Base-by-base conservation (phyloP, 2,329 filamentous ascomycete species). In the Cryphonectria japonica region DNA sequence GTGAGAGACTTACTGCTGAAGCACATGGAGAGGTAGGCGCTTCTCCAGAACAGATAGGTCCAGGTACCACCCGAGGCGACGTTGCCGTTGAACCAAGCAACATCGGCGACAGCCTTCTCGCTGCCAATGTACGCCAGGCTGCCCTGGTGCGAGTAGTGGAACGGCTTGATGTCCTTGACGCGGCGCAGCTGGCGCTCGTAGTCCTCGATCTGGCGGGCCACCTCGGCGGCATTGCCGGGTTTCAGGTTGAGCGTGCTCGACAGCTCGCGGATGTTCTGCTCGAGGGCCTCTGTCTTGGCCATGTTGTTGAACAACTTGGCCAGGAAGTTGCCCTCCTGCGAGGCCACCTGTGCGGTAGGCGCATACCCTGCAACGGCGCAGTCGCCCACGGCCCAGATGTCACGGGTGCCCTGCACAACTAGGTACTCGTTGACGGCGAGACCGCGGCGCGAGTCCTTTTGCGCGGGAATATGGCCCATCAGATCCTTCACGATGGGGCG, bases 21-120 rank as follows among this genome's bases (percentile, higher is more conserved):
- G 89, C 95, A 98, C 96, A 99, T 99, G 87, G 94, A 98, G 82
- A 99, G 86, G 83, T 99, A 99, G 69, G 95, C 96, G 80, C 93
- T 97, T 81, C 95, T 89, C 96, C 96, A 99, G 90, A 99, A 99
- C 76, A 98, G 89, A 85, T 97, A 99, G 70, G 96, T 99, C 83
- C 98, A 86, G 78, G 92, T 93, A 80, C 96, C 96, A 80, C 95
- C 96, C 62, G 92, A 93, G 73, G 96, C 95, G 77, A 99, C 88
- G 85, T 98, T 99, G 76, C 96, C 96, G 78, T 96, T 97, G 85
- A 97, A 91, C 95, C 96, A 99, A 80, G 91, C 93, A 78, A 99
- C 94, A 83, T 99, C 96, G 73, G 96, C 96, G 71, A 99, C 96
- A 66, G 96, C 96, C 88, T 82, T 95, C 82, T 99, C 96, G 82